Evolutionary conservation across 1,139 yeast genomes (phyloP).

Genomic region (Pichia sp.): DNA sequence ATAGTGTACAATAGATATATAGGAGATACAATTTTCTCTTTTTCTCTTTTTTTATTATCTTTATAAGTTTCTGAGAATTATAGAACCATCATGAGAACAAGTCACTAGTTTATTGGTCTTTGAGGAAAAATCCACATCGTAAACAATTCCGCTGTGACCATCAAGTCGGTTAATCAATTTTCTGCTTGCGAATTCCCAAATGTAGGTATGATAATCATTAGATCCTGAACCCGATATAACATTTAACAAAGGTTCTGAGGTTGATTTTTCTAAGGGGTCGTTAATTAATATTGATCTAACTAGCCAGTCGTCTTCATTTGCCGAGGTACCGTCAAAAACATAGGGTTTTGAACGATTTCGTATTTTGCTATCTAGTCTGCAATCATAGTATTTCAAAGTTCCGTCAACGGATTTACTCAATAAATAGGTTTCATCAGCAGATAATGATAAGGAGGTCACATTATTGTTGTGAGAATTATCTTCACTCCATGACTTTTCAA

Average conservation of each 20-base stretch:
- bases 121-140: conserved; percentile 45
- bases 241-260: conserved; percentile 12
- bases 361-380: conserved; percentile 23
- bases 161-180: conserved; percentile 38
- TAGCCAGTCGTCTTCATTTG: conserved; percentile 45
- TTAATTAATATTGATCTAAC: conserved; percentile 38
- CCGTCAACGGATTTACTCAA: conserved; percentile 54
- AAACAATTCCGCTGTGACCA: conserved; percentile 57
- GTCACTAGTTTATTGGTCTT: conserved; percentile 34
- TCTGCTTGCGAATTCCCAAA: conserved; percentile 55
- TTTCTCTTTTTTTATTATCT: neutral
- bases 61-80: conserved; percentile 34
- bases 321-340: conserved; percentile 51
- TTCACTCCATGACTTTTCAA: conserved; percentile 38
- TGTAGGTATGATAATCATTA: conserved; percentile 47
- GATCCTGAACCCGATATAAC: conserved; percentile 49
- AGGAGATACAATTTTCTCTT: too few species aligned
- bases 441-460: conserved; percentile 43
- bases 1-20: neutral
- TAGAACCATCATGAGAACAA: conserved; percentile 41
- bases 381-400: conserved; percentile 47
- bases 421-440: conserved; percentile 41
- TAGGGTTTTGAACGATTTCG: conserved; percentile 35
- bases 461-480: conserved; percentile 35
- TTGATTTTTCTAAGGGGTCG: conserved; percentile 6